These are phyloP conservation scores for Giardia duodenalis DNA, from an alignment of 208 protist species.

Conservation along the genomic window DNA sequence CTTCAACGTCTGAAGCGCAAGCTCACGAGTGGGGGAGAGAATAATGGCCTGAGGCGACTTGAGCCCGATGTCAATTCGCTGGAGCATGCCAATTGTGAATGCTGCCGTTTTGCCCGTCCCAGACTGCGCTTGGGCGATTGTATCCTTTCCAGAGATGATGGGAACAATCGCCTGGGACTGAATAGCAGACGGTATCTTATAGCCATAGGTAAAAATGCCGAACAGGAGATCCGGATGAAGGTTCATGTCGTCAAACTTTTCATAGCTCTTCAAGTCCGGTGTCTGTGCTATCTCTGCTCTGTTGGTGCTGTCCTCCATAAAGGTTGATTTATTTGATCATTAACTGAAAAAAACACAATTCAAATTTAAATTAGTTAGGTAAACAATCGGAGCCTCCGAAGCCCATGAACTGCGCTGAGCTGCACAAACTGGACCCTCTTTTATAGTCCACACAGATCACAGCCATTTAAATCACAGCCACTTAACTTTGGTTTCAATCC, in stretches of 20 bases:
- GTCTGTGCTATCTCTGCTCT: too few species aligned
- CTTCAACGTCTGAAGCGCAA: conserved; percentile 81
- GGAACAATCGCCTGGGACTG: conserved; percentile 79
- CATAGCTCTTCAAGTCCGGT: not conserved
- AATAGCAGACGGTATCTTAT: conserved; percentile 89
- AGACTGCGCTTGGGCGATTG: conserved; percentile 90
- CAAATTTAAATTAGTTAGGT: too few species aligned
- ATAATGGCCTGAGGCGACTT: conserved; percentile 78
- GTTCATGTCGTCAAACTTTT: conserved; percentile 33
- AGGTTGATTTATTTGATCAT: too few species aligned
- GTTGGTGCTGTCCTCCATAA: too few species aligned
- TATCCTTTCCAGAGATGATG: conserved; percentile 60
- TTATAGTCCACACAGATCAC: too few species aligned
- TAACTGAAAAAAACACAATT: too few species aligned
- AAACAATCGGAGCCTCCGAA: too few species aligned
- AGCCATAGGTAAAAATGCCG: conserved; percentile 54
- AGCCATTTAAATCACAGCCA: too few species aligned
- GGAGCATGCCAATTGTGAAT: conserved; percentile 63
- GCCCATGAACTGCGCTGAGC: too few species aligned
- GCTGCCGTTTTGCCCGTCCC: conserved; percentile 93
- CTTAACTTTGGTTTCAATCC: too few species aligned
- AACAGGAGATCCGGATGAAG: conserved; percentile 15
- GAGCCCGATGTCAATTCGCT: conserved; percentile 54
- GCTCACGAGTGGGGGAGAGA: conserved; percentile 85
- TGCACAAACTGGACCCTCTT: too few species aligned